Evolutionary conservation across 805 yeast genomes (phyloP).

Genomic region (Lipomyces starkeyi): DNA sequence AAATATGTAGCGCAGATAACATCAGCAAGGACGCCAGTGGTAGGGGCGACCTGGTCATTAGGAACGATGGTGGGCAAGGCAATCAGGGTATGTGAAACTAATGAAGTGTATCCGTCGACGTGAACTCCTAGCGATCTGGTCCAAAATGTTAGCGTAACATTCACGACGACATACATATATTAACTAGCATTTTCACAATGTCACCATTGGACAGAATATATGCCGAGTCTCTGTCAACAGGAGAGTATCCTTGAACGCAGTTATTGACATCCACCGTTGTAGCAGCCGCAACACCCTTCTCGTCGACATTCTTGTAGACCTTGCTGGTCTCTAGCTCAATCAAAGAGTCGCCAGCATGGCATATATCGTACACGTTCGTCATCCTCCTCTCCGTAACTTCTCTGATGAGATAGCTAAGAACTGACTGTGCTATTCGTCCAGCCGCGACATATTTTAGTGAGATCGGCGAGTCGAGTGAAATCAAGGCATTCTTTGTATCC

Average conservation of each 20-base stretch:
- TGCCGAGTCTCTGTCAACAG: conserved; percentile 58
- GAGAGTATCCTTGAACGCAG: conserved; percentile 78
- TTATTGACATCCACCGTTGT: conserved; percentile 85
- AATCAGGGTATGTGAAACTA: conserved; percentile 84
- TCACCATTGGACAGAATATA: conserved; percentile 65
- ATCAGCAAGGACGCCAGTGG: conserved; percentile 84
- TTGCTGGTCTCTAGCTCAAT: conserved; percentile 62
- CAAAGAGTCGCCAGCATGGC: conserved; percentile 81
- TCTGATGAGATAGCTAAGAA: conserved; percentile 20
- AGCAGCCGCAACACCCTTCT: conserved; percentile 94
- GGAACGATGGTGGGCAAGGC: conserved; percentile 60
- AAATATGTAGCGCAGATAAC: conserved; percentile 86
- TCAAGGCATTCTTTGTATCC: conserved; percentile 22
- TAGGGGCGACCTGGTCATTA: conserved; percentile 63
- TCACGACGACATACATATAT: background rate
- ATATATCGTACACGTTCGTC: conserved; percentile 51
- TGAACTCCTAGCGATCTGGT: conserved; percentile 75
- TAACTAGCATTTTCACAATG: conserved; percentile 65
- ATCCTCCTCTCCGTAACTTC: conserved; percentile 20
- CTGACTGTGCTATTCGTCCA: conserved; percentile 34
- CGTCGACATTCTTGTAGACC: conserved; percentile 63
- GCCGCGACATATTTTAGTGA: conserved; percentile 32
- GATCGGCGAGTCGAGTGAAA: conserved; percentile 26
- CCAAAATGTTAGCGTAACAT: background rate
- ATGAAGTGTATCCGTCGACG: conserved; percentile 92